Percentiles rank a stretch among this genome's conserved stretches.
These are phyloP conservation scores for Mycosphaerella arachidis DNA, from an alignment of 2,329 filamentous ascomycete genomes.

Conservation along the genomic window DNA sequence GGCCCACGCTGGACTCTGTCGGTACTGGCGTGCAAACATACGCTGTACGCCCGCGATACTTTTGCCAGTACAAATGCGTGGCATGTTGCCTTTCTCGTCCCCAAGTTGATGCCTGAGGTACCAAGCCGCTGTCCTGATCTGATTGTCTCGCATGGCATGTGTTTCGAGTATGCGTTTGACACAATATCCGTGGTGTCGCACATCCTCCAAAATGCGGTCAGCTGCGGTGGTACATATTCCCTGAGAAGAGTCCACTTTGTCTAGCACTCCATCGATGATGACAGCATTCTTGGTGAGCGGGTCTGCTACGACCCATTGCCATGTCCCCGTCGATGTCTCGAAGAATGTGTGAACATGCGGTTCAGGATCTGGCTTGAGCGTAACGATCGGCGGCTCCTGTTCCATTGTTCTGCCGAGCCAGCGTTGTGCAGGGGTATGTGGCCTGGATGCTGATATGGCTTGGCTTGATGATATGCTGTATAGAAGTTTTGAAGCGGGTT, in stretches of 20 bases:
- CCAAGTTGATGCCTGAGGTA: slow-evolving; percentile 52
- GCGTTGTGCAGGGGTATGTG: neutral
- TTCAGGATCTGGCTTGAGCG: slow-evolving; percentile 6
- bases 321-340: slow-evolving; percentile 48
- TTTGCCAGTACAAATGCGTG: slow-evolving; percentile 53
- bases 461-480: neutral
- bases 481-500: neutral
- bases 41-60: slow-evolving; percentile 51
- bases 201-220: slow-evolving; percentile 46
- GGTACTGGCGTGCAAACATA: slow-evolving; percentile 49
- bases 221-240: slow-evolving; percentile 50
- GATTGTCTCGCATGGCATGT: slow-evolving; percentile 58
- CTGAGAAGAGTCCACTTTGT: slow-evolving; percentile 47
- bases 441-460: neutral
- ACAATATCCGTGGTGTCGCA: slow-evolving; percentile 45
- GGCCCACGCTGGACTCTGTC: slow-evolving; percentile 39
- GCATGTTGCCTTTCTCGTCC: slow-evolving; percentile 33
- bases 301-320: slow-evolving; percentile 59
- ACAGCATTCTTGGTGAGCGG: slow-evolving; percentile 45
- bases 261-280: slow-evolving; percentile 60
- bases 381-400: slow-evolving; percentile 1
- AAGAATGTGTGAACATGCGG: slow-evolving; percentile 31
- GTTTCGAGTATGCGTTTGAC: slow-evolving; percentile 57
- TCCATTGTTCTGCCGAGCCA: neutral
- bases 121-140: slow-evolving; percentile 49